These are phyloP conservation scores for Caryopteris hybrid DNA, from an alignment of 305 asterid species.

Conservation along the genomic window DNA sequence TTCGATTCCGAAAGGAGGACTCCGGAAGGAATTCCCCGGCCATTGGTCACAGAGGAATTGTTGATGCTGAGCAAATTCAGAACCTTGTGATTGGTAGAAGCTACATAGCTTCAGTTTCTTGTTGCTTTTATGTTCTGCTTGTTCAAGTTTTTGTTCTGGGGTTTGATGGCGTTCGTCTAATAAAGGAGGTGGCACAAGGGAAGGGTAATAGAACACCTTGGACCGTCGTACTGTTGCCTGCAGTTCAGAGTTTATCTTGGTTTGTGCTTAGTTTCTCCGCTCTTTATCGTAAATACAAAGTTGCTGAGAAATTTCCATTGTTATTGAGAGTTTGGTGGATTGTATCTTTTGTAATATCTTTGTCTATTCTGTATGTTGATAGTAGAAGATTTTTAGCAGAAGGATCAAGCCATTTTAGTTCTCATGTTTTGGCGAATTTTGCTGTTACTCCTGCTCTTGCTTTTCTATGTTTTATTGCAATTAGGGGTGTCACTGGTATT, in stretches of 20 bases:
- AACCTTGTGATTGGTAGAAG: conserved; percentile 49
- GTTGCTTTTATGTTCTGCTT: conserved; percentile 66
- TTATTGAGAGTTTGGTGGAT: conserved; percentile 88
- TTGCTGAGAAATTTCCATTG: conserved; percentile 49
- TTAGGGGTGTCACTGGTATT: conserved; percentile 66
- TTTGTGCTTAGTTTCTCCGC: conserved; percentile 60
- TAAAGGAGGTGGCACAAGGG: conserved; percentile 40
- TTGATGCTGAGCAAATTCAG: conserved; percentile 46
- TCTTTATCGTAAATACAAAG: conserved; percentile 56
- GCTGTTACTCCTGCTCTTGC: conserved; percentile 63
- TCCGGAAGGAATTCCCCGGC: conserved; percentile 30
- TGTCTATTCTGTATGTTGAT: conserved; percentile 60
- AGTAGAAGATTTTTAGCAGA: conserved; percentile 46
- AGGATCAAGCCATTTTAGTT: conserved; percentile 52
- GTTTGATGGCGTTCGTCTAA: conserved; percentile 51
- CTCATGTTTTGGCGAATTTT: conserved; percentile 68
- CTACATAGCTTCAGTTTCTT: conserved; percentile 54
- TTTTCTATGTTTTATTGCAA: conserved; percentile 65
- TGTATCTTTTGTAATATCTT: conserved; percentile 57
- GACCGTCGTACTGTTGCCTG: conserved; percentile 58
- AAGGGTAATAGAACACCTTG: conserved; percentile 32
- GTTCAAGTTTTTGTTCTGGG: conserved; percentile 62
- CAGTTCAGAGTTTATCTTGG: conserved; percentile 69
- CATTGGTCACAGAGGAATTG: conserved; percentile 22
- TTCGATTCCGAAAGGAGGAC: conserved; percentile 49